phyloP scores from a whole-genome alignment of 202 grass and related monocot species.

The Elaeis oleifera region DNA sequence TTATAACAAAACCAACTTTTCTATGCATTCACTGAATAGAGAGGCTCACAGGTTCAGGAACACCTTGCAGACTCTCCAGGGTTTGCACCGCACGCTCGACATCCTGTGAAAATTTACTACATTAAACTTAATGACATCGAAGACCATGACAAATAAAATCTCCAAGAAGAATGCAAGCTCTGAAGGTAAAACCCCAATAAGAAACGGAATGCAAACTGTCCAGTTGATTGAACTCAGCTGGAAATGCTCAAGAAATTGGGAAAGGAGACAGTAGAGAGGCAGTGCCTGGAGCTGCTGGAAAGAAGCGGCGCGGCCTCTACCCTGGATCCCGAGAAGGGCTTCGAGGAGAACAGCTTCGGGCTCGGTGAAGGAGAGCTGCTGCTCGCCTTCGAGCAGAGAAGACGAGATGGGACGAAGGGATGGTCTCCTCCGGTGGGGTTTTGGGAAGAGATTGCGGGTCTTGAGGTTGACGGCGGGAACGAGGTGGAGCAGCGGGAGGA shows the following conservation, averaged over 20 bases:
- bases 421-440: neutral
- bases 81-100: constrained; percentile 57
- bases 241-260: too few relatives aligned
- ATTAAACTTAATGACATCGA: too few relatives aligned
- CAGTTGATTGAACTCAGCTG: too few relatives aligned
- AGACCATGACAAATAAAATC: too few relatives aligned
- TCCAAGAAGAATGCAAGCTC: too few relatives aligned
- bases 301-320: constrained; percentile 57
- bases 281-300: constrained; percentile 63
- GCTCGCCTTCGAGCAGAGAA: constrained; percentile 5
- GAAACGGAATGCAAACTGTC: too few relatives aligned
- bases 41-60: constrained; percentile 60
- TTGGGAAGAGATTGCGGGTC: neutral
- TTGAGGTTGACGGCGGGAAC: neutral
- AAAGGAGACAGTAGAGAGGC: neutral
- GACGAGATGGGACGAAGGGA: constrained; percentile 4
- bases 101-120: constrained; percentile 31
- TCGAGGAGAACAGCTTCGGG: constrained; percentile 54
- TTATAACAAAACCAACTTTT: neutral
- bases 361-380: constrained; percentile 29
- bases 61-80: constrained; percentile 50
- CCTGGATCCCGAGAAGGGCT: constrained; percentile 67
- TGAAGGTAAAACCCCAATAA: too few relatives aligned
- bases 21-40: neutral
- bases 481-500: neutral